A percentile compares a stretch with the other conserved stretches of the same genome.
Conservation (phyloP, 768 basidiomycete species). For the Macrolepiota dolichaula region DNA sequence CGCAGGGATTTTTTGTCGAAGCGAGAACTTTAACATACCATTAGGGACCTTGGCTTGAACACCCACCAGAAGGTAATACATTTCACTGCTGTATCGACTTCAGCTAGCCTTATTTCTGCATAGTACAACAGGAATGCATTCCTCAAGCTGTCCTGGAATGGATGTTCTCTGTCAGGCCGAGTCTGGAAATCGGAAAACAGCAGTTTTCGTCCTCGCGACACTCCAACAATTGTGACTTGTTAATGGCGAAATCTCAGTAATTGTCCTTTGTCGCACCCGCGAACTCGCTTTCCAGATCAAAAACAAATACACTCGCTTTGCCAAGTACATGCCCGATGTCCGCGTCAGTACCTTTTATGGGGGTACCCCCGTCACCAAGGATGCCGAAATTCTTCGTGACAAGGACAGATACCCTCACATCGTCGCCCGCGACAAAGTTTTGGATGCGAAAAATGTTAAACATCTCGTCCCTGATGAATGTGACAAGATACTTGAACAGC, state of each 20-base stretch:
- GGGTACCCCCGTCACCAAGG: constrained; percentile 91
- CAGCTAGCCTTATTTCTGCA: constrained; percentile 7
- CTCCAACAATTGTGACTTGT: constrained; percentile 98
- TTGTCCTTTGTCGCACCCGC: constrained; percentile 98
- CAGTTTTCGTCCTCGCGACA: constrained; percentile 97
- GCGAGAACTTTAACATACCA: constrained; percentile 93
- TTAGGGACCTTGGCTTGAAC: constrained; percentile 99
- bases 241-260: constrained; percentile 94
- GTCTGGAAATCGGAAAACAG: constrained; percentile 98
- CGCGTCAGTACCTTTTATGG: constrained; percentile 98
- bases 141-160: constrained; percentile 99
- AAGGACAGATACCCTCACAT: constrained; percentile 98
- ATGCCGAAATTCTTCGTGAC: constrained; percentile 90
- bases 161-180: constrained; percentile 99
- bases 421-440: constrained; percentile 89
- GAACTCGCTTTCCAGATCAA: constrained; percentile 99
- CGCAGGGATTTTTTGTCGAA: constrained; percentile 95
- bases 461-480: constrained; percentile 99
- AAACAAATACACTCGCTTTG: constrained; percentile 98
- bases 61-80: constrained; percentile 90
- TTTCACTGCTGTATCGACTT: background rate
- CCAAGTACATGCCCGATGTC: constrained; percentile 99
- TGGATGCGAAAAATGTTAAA: constrained; percentile 95
- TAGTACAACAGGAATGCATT: constrained; percentile 99
- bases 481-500: constrained; percentile 99